Conservation (phyloP, 1,139 yeast genomes). For the Protomyces inundatus region DNA sequence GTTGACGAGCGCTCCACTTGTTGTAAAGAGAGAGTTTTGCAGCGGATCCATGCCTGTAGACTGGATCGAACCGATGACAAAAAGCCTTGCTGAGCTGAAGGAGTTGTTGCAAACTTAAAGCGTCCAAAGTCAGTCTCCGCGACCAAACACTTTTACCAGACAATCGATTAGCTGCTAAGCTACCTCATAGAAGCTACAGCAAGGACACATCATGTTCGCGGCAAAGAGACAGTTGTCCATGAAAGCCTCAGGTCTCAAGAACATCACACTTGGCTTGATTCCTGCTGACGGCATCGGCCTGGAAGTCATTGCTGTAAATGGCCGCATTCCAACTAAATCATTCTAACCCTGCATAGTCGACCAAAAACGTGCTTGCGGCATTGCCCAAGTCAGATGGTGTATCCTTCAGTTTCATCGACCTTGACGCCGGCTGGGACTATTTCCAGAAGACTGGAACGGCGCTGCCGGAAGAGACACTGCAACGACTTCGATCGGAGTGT, state of each 20-base stretch:
- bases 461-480: slow-evolving; percentile 86
- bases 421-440: slow-evolving; percentile 90
- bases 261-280: slow-evolving; percentile 51
- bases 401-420: slow-evolving; percentile 74
- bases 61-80: too few species aligned
- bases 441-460: slow-evolving; percentile 93
- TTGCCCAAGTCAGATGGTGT: slow-evolving; percentile 71
- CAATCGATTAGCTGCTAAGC: too few species aligned
- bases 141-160: too few species aligned
- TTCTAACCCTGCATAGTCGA: slow-evolving; percentile 61
- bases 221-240: background rate
- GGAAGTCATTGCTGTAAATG: slow-evolving; percentile 75
- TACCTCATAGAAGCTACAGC: background rate
- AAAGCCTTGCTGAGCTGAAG: too few species aligned
- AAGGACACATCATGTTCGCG: background rate
- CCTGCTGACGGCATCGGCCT: slow-evolving; percentile 99
- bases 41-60: slow-evolving; percentile 12
- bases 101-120: too few species aligned
- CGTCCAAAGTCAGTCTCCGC: too few species aligned
- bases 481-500: slow-evolving; percentile 69
- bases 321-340: background rate
- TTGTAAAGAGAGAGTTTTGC: slow-evolving; percentile 57
- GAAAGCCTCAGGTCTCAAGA: slow-evolving; percentile 9
- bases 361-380: slow-evolving; percentile 56
- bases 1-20: slow-evolving; percentile 93